A percentile compares a stretch with the other conserved stretches of the same genome.
phyloP scores from a whole-genome alignment of 2,329 filamentous ascomycete species.

The Penicillium sp. region DNA sequence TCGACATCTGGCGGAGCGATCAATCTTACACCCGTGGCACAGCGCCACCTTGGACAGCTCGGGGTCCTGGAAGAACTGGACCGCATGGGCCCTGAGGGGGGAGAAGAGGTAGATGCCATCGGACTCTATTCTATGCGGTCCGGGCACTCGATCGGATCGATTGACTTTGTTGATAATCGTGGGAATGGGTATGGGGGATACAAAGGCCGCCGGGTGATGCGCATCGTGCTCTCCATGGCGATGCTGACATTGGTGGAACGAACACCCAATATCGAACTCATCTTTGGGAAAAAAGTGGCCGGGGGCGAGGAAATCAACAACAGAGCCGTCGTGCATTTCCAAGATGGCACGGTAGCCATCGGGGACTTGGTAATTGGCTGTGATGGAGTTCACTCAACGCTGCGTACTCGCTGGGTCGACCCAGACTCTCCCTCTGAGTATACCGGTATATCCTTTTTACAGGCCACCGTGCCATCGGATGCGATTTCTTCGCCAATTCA shows the following conservation, averaged over 20 bases:
- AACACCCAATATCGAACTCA: constrained; percentile 40
- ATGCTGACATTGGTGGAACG: constrained; percentile 46
- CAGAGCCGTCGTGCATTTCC: constrained; percentile 41
- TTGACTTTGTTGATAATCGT: constrained; percentile 43
- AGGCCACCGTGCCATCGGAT: constrained; percentile 37
- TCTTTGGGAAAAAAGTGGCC: constrained; percentile 48
- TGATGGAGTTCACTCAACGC: constrained; percentile 47
- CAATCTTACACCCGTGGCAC: constrained; percentile 50
- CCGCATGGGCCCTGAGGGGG: constrained; percentile 43
- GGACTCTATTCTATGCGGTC: constrained; percentile 48
- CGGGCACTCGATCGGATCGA: constrained; percentile 40
- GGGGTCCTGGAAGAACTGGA: constrained; percentile 45
- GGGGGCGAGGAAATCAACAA: constrained; percentile 38
- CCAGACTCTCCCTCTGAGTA: constrained; percentile 41
- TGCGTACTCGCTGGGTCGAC: constrained; percentile 44
- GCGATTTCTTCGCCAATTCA: constrained; percentile 34
- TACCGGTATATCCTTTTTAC: constrained; percentile 47
- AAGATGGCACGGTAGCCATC: constrained; percentile 38
- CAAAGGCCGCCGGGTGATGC: constrained; percentile 47
- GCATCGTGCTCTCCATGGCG: constrained; percentile 46
- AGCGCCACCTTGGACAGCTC: constrained; percentile 48
- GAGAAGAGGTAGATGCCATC: constrained; percentile 45
- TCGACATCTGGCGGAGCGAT: constrained; percentile 51
- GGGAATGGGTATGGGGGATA: constrained; percentile 46
- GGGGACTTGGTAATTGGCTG: constrained; percentile 46